Percentiles rank a stretch among this genome's conserved stretches.
Evolutionary conservation across 2,329 filamentous ascomycete genomes (phyloP).

Genomic region (Scedosporium minutisporum): DNA sequence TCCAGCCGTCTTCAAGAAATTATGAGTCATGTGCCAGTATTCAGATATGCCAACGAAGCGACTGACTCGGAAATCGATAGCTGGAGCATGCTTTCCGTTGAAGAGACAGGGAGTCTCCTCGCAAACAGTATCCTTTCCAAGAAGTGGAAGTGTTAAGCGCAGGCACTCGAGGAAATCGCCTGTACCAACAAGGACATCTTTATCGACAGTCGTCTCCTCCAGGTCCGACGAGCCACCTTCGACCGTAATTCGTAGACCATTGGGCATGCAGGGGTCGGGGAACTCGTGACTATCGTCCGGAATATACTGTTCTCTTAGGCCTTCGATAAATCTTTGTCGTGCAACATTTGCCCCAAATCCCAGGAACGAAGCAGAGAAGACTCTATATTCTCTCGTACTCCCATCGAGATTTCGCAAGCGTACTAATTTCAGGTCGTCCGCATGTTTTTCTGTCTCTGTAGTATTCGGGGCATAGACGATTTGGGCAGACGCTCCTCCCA

Average conservation of each 20-base stretch:
- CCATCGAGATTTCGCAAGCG: constrained; percentile 79
- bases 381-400: constrained; percentile 65
- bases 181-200: constrained; percentile 62
- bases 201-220: constrained; percentile 15
- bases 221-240: constrained; percentile 49
- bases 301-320: constrained; percentile 58
- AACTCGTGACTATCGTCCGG: constrained; percentile 53
- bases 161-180: constrained; percentile 83
- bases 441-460: constrained; percentile 83
- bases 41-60: constrained; percentile 97
- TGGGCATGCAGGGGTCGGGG: constrained; percentile 84
- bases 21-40: constrained; percentile 98
- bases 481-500: constrained; percentile 95
- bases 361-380: constrained; percentile 95
- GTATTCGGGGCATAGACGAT: constrained; percentile 94
- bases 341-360: constrained; percentile 97
- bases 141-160: constrained; percentile 67
- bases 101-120: constrained; percentile 76
- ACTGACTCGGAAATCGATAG: constrained; percentile 94
- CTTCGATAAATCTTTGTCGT: constrained; percentile 71
- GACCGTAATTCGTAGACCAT: constrained; percentile 62
- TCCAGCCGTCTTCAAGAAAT: constrained; percentile 71
- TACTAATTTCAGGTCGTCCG: constrained; percentile 77
- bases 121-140: constrained; percentile 84
- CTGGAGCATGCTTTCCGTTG: constrained; percentile 84